Evolutionary conservation across 345 rosid genomes (phyloP), one percentile per base, ranked within the genome.

Genomic region (Leavenworthia alabamica): DNA sequence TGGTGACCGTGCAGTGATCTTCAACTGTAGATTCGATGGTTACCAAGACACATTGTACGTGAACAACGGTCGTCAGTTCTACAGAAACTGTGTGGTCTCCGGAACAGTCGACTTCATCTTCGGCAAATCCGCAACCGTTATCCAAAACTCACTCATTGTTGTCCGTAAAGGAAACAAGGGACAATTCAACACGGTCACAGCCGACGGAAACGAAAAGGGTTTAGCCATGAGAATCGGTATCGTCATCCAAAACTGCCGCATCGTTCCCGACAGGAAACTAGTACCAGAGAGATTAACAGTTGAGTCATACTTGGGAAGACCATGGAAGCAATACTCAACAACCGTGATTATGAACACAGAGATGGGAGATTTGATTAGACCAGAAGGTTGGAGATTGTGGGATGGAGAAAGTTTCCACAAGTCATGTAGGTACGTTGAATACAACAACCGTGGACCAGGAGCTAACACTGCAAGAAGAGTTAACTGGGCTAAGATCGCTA

Each of bases 41-140:
- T 81, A 67, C 77, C 95, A 89, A 74, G 87, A 84, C 80, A 79
- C 94, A 0, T 61, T 89, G 46, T 82, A 75, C 57, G 70, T 73
- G 40, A 89, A 86, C 60, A 58, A 77, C 62, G 65, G 73, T 17
- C 77, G 89, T 11, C 89, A 84, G 23, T 86, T 82, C 81, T 86
- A 75, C 86, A 78, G 89, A 32, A 77, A 86, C 67, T 73, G 78
- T 31, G 81, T 79, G 53, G 79, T 89, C 31, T 80, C 97, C 0
- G 92, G 89, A 32, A 89, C 89, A 0, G 64, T 84, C 8, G 92
- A 89, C 52, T 89, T 86, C 92, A 80, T 86, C 80, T 86, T 89
- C 60, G 95, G 95, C 0, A 81, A 81, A 49, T 80, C 84, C 2
- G 46, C 77, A 0, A 59, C 78, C 7, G 56, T 84, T 39, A 81